Evolutionary conservation across 306 rosid species (phyloP).

Genomic region (Purshia tridentata): DNA sequence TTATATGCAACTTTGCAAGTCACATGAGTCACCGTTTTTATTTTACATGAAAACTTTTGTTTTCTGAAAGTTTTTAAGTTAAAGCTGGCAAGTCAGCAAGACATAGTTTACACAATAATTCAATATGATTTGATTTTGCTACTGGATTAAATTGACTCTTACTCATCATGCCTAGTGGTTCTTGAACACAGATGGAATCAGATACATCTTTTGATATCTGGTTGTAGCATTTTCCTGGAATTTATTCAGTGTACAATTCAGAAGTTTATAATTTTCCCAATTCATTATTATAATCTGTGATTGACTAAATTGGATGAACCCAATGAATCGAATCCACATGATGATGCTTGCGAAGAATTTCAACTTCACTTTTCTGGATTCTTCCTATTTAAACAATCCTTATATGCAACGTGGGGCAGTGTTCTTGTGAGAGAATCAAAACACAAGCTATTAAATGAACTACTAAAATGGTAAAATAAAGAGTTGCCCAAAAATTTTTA

Average conservation of each 20-base stretch:
- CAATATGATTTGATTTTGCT: background rate
- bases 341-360: slow-evolving; percentile 3
- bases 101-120: slow-evolving; percentile 26
- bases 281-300: background rate
- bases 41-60: slow-evolving; percentile 8
- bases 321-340: slow-evolving; percentile 11
- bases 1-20: slow-evolving; percentile 12
- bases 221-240: background rate
- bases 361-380: slow-evolving; percentile 5
- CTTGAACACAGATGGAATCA: background rate
- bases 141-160: background rate
- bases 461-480: too few relatives aligned
- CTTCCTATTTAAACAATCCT: background rate
- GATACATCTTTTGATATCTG: background rate
- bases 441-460: background rate
- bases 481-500: background rate
- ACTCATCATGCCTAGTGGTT: background rate
- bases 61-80: slow-evolving; percentile 8
- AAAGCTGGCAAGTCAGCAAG: slow-evolving; percentile 14
- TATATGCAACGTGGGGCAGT: background rate
- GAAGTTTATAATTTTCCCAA: background rate
- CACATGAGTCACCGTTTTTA: slow-evolving; percentile 8
- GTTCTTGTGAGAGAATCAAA: background rate
- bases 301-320: background rate
- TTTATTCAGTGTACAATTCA: background rate